phyloP scores from a whole-genome alignment of 1,284 basidiomycete genomes.

The Laetiporus sulphureus region DNA sequence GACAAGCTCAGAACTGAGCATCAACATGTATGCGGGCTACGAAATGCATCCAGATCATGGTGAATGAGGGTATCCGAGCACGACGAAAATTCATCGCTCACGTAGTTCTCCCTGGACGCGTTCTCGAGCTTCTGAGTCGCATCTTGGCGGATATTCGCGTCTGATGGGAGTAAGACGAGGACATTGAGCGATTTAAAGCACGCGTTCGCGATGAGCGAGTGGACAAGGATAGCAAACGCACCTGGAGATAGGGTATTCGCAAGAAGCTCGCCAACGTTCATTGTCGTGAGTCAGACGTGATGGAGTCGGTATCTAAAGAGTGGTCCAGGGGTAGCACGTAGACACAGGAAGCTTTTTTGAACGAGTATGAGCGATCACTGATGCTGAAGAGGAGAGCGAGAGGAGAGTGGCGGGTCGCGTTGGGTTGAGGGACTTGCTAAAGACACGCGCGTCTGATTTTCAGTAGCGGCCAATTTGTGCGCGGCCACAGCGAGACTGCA shows the following conservation, averaged over 20 bases:
- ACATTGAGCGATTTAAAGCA: background rate
- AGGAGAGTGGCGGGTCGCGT: slow-evolving; percentile 8
- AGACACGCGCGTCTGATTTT: slow-evolving; percentile 10
- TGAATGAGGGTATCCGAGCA: no score
- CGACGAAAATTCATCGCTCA: slow-evolving; percentile 43
- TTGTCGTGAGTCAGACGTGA: slow-evolving; percentile 34
- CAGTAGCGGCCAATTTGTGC: slow-evolving; percentile 9
- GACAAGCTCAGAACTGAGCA: slow-evolving; percentile 77
- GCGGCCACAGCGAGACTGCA: background rate
- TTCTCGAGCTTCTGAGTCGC: slow-evolving; percentile 85
- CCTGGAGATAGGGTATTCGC: slow-evolving; percentile 87
- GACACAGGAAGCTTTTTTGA: no score
- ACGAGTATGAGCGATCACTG: slow-evolving; percentile 10
- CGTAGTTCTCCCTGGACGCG: slow-evolving; percentile 82
- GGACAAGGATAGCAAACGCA: slow-evolving; percentile 32
- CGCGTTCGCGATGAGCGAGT: no score
- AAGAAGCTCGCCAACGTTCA: slow-evolving; percentile 88
- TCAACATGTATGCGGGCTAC: slow-evolving; percentile 85
- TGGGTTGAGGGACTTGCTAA: slow-evolving; percentile 9
- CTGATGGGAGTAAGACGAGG: slow-evolving; percentile 31
- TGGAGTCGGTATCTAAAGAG: background rate
- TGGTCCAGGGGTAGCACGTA: slow-evolving; percentile 1
- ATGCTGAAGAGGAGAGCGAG: background rate
- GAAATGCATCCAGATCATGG: no score
- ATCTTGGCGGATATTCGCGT: slow-evolving; percentile 80